Evolutionary conservation across 768 basidiomycete species (phyloP).

Genomic region (Termitomyces sp.): DNA sequence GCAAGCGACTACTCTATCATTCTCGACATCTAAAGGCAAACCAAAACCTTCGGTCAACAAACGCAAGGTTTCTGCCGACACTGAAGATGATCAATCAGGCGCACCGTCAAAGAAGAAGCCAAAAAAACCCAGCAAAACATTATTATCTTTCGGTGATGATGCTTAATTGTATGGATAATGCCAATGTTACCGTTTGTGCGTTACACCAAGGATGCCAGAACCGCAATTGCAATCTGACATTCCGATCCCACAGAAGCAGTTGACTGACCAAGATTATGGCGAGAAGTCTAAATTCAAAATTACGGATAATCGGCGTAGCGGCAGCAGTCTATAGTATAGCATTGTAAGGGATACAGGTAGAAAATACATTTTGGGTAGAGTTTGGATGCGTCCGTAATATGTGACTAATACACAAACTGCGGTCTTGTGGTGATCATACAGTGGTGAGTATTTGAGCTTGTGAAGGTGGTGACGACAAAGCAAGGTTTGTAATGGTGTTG

Average conservation of each 20-base stretch:
- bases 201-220: background rate
- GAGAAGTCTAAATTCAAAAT: background rate
- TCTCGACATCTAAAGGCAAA: slow-evolving; percentile 39
- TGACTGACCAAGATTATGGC: background rate
- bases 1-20: slow-evolving; percentile 36
- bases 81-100: slow-evolving; percentile 29
- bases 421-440: background rate
- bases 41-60: slow-evolving; percentile 32
- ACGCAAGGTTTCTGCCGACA: slow-evolving; percentile 35
- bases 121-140: slow-evolving; percentile 48
- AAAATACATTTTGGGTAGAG: background rate
- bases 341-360: background rate
- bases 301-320: background rate
- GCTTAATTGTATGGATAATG: slow-evolving; percentile 28
- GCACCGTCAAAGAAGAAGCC: slow-evolving; percentile 49
- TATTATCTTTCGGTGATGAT: slow-evolving; percentile 62
- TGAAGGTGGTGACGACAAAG: background rate
- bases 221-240: background rate
- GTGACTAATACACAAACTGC: background rate
- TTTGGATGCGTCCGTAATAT: too few relatives aligned
- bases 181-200: background rate
- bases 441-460: background rate
- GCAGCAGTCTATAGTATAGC: background rate
- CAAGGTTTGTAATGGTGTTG: background rate
- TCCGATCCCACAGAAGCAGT: background rate